These are phyloP conservation scores for Debaryomycetaceae sp. DNA, from an alignment of 1,139 yeast genomes.

Conservation along the genomic window DNA sequence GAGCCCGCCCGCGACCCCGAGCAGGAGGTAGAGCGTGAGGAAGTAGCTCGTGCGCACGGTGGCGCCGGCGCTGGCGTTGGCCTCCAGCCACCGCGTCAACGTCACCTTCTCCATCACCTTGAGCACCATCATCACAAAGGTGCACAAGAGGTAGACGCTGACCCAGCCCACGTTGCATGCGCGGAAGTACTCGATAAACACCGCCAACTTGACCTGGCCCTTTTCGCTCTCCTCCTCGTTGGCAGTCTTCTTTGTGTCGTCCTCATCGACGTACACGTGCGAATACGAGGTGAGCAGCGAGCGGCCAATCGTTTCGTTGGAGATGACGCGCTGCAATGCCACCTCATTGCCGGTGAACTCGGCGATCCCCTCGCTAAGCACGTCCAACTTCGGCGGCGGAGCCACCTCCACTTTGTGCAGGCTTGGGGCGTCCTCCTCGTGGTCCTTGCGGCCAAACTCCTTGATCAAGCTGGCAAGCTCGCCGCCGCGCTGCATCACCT, in stretches of 20 bases:
- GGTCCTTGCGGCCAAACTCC: conserved; percentile 14
- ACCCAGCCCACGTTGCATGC: conserved; percentile 24
- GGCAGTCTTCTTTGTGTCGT: conserved; percentile 16
- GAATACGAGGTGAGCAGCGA: conserved; percentile 20
- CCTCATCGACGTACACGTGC: conserved; percentile 19
- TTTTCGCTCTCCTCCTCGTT: conserved; percentile 20
- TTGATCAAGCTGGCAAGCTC: conserved; percentile 15
- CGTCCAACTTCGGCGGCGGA: conserved; percentile 4
- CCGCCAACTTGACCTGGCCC: conserved; percentile 22
- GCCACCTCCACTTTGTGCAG: not conserved
- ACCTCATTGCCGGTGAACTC: conserved; percentile 12
- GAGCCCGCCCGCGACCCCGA: conserved; percentile 21
- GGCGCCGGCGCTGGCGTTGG: conserved; percentile 17
- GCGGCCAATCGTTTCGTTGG: conserved; percentile 11
- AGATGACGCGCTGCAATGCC: conserved; percentile 9
- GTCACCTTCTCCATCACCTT: conserved; percentile 20
- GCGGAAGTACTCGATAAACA: conserved; percentile 21
- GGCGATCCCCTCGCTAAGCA: conserved; percentile 10
- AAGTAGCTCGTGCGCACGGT: conserved; percentile 17
- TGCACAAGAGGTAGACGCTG: conserved; percentile 17
- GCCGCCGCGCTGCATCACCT: conserved; percentile 13
- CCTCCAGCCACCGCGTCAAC: conserved; percentile 25
- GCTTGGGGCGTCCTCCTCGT: conserved; percentile 6
- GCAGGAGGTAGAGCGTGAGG: conserved; percentile 17
- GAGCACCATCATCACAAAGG: conserved; percentile 14